Evolutionary conservation across 345 rosid species (phyloP).

Genomic region (Crucihimalaya himalaica): DNA sequence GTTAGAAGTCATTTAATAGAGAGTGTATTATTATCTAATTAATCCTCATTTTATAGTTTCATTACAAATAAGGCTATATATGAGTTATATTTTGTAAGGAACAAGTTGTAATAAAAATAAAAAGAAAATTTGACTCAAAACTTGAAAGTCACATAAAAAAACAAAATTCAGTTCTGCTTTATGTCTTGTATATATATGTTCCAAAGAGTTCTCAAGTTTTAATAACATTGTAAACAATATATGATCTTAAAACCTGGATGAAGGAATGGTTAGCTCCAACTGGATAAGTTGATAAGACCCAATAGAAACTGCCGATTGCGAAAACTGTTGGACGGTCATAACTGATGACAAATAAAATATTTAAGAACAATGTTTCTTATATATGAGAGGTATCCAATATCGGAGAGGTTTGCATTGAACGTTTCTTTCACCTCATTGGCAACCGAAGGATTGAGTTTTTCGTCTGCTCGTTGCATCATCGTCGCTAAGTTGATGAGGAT

Average conservation of each 20-base stretch:
- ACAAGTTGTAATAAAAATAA: not conserved
- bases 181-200: not conserved
- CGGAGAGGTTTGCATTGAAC: slow-evolving; percentile 72
- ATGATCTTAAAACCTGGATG: slow-evolving; percentile 47
- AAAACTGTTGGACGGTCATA: slow-evolving; percentile 78
- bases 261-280: slow-evolving; percentile 68
- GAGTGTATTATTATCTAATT: too few relatives aligned
- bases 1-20: too few relatives aligned
- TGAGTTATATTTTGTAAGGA: not conserved
- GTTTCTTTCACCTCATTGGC: slow-evolving; percentile 91
- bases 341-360: slow-evolving; percentile 62
- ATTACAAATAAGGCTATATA: not conserved
- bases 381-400: slow-evolving; percentile 78
- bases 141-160: not conserved
- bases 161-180: not conserved
- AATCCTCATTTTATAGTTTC: not conserved
- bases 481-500: slow-evolving; percentile 82
- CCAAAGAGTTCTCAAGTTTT: not conserved
- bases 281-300: slow-evolving; percentile 86
- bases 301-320: slow-evolving; percentile 69
- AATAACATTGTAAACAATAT: not conserved
- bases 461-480: slow-evolving; percentile 90
- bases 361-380: too few relatives aligned
- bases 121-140: not conserved
- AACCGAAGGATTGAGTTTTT: slow-evolving; percentile 80